Percentiles rank a stretch among this genome's conserved stretches.
These are phyloP conservation scores for Fusarium circinatum DNA, from an alignment of 2,329 filamentous ascomycete genomes.

Conservation along the genomic window DNA sequence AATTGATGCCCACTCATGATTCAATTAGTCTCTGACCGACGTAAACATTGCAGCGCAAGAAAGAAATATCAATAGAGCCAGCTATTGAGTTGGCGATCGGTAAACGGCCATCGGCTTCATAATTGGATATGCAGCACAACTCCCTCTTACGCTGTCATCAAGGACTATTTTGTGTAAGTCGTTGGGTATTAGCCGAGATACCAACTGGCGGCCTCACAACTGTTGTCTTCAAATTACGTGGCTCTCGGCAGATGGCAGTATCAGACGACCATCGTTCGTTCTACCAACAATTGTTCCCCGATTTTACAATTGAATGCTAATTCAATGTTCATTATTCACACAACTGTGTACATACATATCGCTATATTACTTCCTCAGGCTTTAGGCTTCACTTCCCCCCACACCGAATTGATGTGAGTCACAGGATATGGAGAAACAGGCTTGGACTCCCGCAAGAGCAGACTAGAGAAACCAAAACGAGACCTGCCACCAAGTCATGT, in stretches of 20 bases:
- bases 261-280: neutral
- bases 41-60: neutral
- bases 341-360: neutral
- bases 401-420: constrained; percentile 42
- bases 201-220: constrained; percentile 23
- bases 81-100: neutral
- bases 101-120: neutral
- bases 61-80: neutral
- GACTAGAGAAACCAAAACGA: constrained; percentile 39
- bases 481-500: constrained; percentile 33
- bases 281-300: neutral
- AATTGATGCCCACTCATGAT: neutral
- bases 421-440: constrained; percentile 41
- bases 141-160: neutral
- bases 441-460: constrained; percentile 33
- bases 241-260: neutral
- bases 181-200: neutral
- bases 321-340: neutral
- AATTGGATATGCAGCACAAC: neutral
- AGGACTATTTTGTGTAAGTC: constrained; percentile 2
- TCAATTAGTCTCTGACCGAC: neutral
- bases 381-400: constrained; percentile 20
- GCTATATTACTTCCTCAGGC: constrained; percentile 8
- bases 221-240: neutral
- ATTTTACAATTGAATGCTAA: neutral